These are phyloP conservation scores for Senecio squalidus DNA, from an alignment of 140 eudicot species.

Conservation along the genomic window DNA sequence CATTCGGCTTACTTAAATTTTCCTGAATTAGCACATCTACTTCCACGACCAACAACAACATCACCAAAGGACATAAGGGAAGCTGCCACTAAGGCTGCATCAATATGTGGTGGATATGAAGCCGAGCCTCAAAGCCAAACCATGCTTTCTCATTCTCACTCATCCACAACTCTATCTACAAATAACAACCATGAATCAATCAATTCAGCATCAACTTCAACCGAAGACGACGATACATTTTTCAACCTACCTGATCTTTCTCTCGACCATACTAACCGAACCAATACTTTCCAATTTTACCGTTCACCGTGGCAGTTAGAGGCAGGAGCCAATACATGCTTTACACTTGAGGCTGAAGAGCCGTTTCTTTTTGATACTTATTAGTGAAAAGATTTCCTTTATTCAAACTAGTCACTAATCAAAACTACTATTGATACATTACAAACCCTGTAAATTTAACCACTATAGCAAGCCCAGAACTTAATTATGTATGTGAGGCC, in stretches of 20 bases:
- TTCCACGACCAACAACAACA: slow-evolving; percentile 31
- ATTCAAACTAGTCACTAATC: neutral
- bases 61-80: slow-evolving; percentile 41
- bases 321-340: slow-evolving; percentile 43
- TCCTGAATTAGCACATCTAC: slow-evolving; percentile 32
- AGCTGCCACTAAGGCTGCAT: slow-evolving; percentile 36
- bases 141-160: slow-evolving; percentile 32
- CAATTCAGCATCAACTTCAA: slow-evolving; percentile 19
- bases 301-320: slow-evolving; percentile 53
- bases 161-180: slow-evolving; percentile 35
- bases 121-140: slow-evolving; percentile 24
- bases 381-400: slow-evolving; percentile 6
- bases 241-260: slow-evolving; percentile 44
- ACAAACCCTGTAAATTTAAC: slow-evolving; percentile 19
- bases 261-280: slow-evolving; percentile 10
- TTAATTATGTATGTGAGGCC: slow-evolving; percentile 11
- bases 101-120: slow-evolving; percentile 6
- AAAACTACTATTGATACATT: slow-evolving; percentile 1
- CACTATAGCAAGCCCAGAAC: slow-evolving; percentile 8
- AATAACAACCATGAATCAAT: slow-evolving; percentile 21
- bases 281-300: slow-evolving; percentile 24
- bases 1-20: slow-evolving; percentile 38
- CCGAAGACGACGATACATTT: slow-evolving; percentile 35
- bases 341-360: slow-evolving; percentile 50
- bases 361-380: slow-evolving; percentile 43